Conservation (phyloP, 108 stramenopile species). For the Cylindrotheca closterium region DNA sequence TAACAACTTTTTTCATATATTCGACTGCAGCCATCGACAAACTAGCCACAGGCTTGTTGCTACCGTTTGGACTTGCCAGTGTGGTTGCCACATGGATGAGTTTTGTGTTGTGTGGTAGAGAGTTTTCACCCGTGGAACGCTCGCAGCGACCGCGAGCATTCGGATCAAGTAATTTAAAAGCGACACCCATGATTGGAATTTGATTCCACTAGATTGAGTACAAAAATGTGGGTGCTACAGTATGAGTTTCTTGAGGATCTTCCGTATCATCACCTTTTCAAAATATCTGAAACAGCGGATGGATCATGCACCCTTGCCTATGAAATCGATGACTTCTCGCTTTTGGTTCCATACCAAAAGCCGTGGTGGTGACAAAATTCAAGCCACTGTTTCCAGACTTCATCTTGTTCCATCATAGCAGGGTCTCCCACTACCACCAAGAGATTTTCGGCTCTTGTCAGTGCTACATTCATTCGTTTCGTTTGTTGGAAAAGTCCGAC, state of each 20-base stretch:
- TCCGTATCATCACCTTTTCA: not conserved
- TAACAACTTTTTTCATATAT: conserved; percentile 12
- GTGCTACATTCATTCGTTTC: conserved; percentile 73
- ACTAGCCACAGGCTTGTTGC: conserved; percentile 43
- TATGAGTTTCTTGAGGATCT: not conserved
- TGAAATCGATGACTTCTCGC: not conserved
- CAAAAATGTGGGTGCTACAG: not conserved
- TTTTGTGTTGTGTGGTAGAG: conserved; percentile 22
- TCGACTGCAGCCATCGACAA: conserved; percentile 32
- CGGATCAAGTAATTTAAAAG: too few relatives aligned
- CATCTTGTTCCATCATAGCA: conserved; percentile 50
- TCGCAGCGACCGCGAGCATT: too few relatives aligned
- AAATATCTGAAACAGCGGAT: not conserved
- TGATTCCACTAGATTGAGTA: not conserved
- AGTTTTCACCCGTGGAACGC: too few relatives aligned
- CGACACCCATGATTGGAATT: too few relatives aligned
- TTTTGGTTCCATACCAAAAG: conserved; percentile 57
- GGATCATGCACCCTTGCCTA: not conserved
- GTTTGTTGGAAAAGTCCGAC: conserved; percentile 64
- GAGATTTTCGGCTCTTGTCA: conserved; percentile 66
- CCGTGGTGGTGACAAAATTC: conserved; percentile 65
- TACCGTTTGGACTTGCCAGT: conserved; percentile 55
- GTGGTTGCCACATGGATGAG: conserved; percentile 68
- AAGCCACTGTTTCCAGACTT: conserved; percentile 63
- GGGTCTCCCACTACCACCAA: conserved; percentile 77